Base-by-base conservation (phyloP, 768 basidiomycete genomes). In the Psilocybe azurescens region DNA sequence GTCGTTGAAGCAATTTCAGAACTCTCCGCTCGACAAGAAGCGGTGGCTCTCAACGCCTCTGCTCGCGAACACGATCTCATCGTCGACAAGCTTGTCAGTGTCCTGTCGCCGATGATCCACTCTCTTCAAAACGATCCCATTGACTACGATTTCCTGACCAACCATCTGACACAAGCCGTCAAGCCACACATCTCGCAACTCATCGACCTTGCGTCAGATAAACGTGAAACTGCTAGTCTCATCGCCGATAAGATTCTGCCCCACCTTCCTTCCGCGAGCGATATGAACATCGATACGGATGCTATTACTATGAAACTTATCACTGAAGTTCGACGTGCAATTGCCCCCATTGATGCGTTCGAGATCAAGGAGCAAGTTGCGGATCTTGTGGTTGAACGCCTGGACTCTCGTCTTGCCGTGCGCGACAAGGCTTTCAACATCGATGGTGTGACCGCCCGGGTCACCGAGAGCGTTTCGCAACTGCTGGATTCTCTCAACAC, bases 281-380 rank as follows among this genome's bases (percentile, higher is more conserved):
- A 79, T 5, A 69, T 80, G 29, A 64, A 73, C 36, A 57, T 84
- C 29, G 88, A 94, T 67, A 80, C 81, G 1, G 82, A 86, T 52
- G 78, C 80, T 2, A 74, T 94, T 53, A 81, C 85, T 7, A 71
- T 80, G 28, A 80, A 90, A 63, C 77, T 95, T 53, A 85, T 85
- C 3, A 75, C 83, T 1, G 93, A 94, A 73, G 82, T 95, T 46
- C 85, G 89, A 56, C 83, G 84, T 24, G 84, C 87, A 29, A 88
- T 91, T 61, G 88, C 86, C 0, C 90, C 89, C 0, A 84, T 94
- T 24, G 93, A 95, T 68, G 86, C 91, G 0, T 91, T 93, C 67
- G 90, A 91, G 72, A 91, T 95, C 71, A 93, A 93, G 78, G 93
- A 94, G 69, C 91, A 93, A 69, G 92, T 95, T 0, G 90, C 93